Conservation (phyloP, 768 basidiomycete species). For the Clitopilus hobsonii region DNA sequence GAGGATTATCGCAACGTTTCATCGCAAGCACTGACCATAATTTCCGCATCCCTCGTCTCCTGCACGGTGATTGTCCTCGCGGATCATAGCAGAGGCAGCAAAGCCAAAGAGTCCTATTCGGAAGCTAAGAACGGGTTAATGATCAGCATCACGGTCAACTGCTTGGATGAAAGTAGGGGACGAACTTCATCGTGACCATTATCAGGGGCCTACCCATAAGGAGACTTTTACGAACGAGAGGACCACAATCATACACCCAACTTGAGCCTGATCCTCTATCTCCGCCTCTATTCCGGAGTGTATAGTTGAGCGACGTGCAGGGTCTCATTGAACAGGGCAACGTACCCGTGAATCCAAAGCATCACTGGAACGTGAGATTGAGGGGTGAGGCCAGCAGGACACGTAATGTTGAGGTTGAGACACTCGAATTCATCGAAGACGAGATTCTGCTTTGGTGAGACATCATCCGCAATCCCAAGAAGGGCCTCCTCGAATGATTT, state of each 20-base stretch:
- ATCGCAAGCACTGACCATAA: slow-evolving; percentile 47
- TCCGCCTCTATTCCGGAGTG: slow-evolving; percentile 47
- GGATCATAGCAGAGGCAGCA: slow-evolving; percentile 60
- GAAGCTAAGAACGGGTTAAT: slow-evolving; percentile 40
- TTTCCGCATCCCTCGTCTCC: slow-evolving; percentile 75
- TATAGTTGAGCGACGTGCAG: slow-evolving; percentile 6
- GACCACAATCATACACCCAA: slow-evolving; percentile 75
- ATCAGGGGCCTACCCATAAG: slow-evolving; percentile 60
- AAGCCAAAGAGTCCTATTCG: slow-evolving; percentile 75
- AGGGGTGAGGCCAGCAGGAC: slow-evolving; percentile 51
- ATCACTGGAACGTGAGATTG: slow-evolving; percentile 67
- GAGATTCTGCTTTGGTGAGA: slow-evolving; percentile 49
- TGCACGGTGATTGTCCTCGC: slow-evolving; percentile 59
- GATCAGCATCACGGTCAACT: slow-evolving; percentile 1
- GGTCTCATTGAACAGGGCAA: slow-evolving; percentile 7
- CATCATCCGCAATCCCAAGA: slow-evolving; percentile 50
- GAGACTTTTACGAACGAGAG: slow-evolving; percentile 66
- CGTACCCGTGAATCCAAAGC: slow-evolving; percentile 85
- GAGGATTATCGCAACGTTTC: slow-evolving; percentile 6
- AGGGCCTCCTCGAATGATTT: slow-evolving; percentile 55
- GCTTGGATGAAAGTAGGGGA: slow-evolving; percentile 4
- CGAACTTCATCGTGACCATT: slow-evolving; percentile 74
- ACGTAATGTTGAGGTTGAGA: slow-evolving; percentile 77
- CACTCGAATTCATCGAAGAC: slow-evolving; percentile 76
- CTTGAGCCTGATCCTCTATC: slow-evolving; percentile 70